These are phyloP conservation scores for Thielaviopsis populi DNA, from an alignment of 2,329 filamentous ascomycete species.

Conservation along the genomic window DNA sequence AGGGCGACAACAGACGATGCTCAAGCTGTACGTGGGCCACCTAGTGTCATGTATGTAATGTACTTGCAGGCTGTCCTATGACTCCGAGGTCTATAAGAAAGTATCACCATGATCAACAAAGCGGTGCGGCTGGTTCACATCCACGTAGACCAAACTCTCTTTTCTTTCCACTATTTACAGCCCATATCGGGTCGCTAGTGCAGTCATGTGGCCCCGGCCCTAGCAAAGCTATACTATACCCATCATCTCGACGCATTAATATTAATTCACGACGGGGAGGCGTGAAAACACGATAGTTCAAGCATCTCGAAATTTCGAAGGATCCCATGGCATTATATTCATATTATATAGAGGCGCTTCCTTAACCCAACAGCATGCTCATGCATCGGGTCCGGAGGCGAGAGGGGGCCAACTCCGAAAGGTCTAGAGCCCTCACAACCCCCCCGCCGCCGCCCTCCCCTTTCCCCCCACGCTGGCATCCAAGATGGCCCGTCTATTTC, in stretches of 20 bases:
- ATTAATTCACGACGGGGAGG: not conserved
- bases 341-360: not conserved
- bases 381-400: not conserved
- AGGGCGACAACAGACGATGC: too few species aligned
- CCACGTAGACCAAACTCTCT: not conserved
- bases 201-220: not conserved
- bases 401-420: not conserved
- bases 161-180: too few species aligned
- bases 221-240: not conserved
- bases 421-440: not conserved
- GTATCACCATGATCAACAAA: not conserved
- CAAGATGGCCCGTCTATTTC: too few species aligned
- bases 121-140: not conserved
- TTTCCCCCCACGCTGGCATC: not conserved
- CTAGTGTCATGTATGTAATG: not conserved
- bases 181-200: not conserved
- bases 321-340: not conserved
- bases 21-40: not conserved
- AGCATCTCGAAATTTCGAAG: too few species aligned
- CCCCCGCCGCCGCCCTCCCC: too few species aligned
- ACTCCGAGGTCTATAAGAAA: not conserved
- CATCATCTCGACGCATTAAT: not conserved
- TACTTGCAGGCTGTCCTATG: not conserved
- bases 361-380: too few species aligned
- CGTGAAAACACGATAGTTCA: not conserved